Conservation (phyloP, 805 yeast species). For the Ogataea degrootiae region DNA sequence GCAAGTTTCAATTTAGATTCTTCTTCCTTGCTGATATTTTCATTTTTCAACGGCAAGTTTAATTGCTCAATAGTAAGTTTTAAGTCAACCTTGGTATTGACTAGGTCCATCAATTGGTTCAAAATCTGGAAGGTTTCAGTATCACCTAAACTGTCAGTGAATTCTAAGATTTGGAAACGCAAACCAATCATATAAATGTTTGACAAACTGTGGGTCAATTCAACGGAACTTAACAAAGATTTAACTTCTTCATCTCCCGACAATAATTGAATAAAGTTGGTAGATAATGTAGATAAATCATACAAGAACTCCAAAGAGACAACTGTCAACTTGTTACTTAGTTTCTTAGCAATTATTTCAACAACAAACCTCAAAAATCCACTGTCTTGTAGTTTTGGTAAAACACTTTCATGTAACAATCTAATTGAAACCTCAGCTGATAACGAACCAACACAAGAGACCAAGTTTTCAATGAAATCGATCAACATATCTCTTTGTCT, state of each 20-base stretch:
- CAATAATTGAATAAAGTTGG: slow-evolving; percentile 19
- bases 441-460: slow-evolving; percentile 64
- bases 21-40: slow-evolving; percentile 11
- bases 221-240: slow-evolving; percentile 6
- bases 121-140: slow-evolving; percentile 21
- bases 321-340: slow-evolving; percentile 18
- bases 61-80: slow-evolving; percentile 8
- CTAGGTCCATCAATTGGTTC: slow-evolving; percentile 30
- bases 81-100: slow-evolving; percentile 20
- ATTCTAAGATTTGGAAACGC: slow-evolving; percentile 29
- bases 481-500: slow-evolving; percentile 43
- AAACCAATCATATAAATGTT: slow-evolving; percentile 26
- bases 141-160: slow-evolving; percentile 17
- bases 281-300: slow-evolving; percentile 28
- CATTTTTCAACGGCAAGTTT: slow-evolving; percentile 6
- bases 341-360: slow-evolving; percentile 33
- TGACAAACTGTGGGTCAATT: slow-evolving; percentile 10
- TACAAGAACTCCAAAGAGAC: slow-evolving; percentile 24
- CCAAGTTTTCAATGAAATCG: slow-evolving; percentile 68
- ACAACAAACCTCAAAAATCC: slow-evolving; percentile 33
- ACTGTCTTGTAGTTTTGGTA: slow-evolving; percentile 17
- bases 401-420: slow-evolving; percentile 31
- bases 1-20: slow-evolving; percentile 38
- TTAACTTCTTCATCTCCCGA: slow-evolving; percentile 13
- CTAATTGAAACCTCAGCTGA: slow-evolving; percentile 55